A percentile compares a stretch with the other conserved stretches of the same genome.
Conservation (phyloP, 352 stramenopile species). For the Phytopythium sindhum region DNA sequence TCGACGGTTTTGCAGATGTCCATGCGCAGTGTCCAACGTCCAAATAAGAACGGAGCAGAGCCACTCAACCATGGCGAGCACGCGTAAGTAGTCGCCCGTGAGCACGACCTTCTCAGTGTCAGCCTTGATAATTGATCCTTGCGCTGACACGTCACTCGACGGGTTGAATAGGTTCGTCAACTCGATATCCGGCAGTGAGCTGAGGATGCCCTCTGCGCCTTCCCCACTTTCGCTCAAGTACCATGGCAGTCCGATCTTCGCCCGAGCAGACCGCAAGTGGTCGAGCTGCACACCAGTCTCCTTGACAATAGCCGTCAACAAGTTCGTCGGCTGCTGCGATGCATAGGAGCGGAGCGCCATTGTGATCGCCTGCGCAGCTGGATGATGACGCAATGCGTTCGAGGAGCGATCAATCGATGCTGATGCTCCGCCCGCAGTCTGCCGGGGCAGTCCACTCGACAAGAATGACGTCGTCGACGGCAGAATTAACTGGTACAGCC, state of each 20-base stretch:
- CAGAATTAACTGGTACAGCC: conserved; percentile 88
- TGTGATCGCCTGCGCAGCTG: conserved; percentile 86
- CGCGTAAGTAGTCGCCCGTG: conserved; percentile 62
- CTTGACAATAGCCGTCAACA: conserved; percentile 63
- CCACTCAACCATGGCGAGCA: conserved; percentile 74
- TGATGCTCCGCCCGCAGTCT: conserved; percentile 2
- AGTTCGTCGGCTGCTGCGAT: conserved; percentile 81
- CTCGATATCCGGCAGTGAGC: conserved; percentile 53
- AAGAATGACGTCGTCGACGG: conserved; percentile 79
- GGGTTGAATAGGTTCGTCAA: conserved; percentile 36
- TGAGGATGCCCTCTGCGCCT: conserved; percentile 59
- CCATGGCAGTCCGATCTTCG: conserved; percentile 39
- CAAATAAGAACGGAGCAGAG: conserved; percentile 68
- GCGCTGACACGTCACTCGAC: conserved; percentile 9
- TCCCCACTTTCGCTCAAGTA: conserved; percentile 42
- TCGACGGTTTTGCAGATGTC: conserved; percentile 62
- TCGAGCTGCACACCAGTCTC: conserved; percentile 61
- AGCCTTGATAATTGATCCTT: conserved; percentile 14
- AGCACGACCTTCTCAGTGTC: conserved; percentile 34
- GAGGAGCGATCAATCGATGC: conserved; percentile 7
- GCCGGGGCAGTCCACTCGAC: conserved; percentile 42
- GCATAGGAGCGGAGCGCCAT: conserved; percentile 87
- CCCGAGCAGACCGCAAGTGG: conserved; percentile 28
- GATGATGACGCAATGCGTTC: conserved; percentile 69
- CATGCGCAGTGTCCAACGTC: conserved; percentile 75